Percentiles rank a stretch among this genome's conserved stretches.
Evolutionary conservation across 768 basidiomycete species (phyloP).

Genomic region (Suillus plorans): DNA sequence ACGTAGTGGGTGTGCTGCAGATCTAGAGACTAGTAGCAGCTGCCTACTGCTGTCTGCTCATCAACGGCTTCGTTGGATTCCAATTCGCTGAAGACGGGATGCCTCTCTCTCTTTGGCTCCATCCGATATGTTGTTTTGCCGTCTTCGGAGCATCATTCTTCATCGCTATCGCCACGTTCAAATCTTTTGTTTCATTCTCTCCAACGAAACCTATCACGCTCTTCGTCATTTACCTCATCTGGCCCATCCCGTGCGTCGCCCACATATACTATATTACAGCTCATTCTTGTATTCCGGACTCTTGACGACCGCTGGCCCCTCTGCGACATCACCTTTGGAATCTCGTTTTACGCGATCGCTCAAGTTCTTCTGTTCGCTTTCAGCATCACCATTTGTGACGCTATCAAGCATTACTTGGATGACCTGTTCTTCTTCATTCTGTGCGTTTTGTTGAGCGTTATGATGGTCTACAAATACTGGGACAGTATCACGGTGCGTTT

Average conservation of each 20-base stretch:
- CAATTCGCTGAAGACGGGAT: conserved; percentile 99
- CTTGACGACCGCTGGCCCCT: conserved; percentile 98
- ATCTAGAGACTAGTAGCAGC: conserved; percentile 91
- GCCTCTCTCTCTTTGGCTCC: conserved; percentile 89
- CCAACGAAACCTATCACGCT: conserved; percentile 75
- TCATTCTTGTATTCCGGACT: conserved; percentile 93
- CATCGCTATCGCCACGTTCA: conserved; percentile 94
- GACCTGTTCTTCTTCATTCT: conserved; percentile 97
- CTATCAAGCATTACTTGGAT: conserved; percentile 97
- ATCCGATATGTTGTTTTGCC: conserved; percentile 84
- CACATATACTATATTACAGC: conserved; percentile 88
- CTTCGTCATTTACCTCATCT: conserved; percentile 88
- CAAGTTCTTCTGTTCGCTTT: conserved; percentile 94
- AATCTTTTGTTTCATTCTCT: conserved; percentile 77
- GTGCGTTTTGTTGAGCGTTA: conserved; percentile 91
- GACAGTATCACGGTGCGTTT: conserved; percentile 88
- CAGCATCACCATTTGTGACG: conserved; percentile 90
- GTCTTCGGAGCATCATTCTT: conserved; percentile 89
- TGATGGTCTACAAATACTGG: conserved; percentile 99
- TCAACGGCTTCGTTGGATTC: conserved; percentile 99
- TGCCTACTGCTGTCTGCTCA: conserved; percentile 87
- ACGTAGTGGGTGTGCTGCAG: conserved; percentile 93
- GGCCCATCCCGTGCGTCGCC: conserved; percentile 83
- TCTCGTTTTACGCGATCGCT: conserved; percentile 85
- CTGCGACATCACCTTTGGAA: conserved; percentile 90